Conservation (phyloP, 805 yeast species). For the Metschnikowia dekortorum region DNA sequence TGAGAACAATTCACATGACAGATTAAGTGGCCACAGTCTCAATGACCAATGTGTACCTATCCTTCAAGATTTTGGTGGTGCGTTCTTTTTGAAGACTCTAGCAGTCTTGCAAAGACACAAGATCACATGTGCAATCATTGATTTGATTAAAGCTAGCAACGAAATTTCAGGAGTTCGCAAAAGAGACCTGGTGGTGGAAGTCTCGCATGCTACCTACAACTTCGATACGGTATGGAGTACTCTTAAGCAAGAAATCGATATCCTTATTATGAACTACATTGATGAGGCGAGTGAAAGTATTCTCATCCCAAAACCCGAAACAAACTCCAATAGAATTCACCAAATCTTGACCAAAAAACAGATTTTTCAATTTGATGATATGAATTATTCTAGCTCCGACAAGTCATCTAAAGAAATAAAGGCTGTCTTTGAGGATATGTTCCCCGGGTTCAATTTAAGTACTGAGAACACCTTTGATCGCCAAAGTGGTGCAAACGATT, state of each 20-base stretch:
- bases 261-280: conserved; percentile 32
- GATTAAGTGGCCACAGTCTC: conserved; percentile 24
- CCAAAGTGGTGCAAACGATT: conserved; percentile 11
- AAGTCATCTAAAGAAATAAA: conserved; percentile 26
- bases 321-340: conserved; percentile 15
- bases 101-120: conserved; percentile 67
- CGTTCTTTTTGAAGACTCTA: conserved; percentile 59
- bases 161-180: conserved; percentile 10
- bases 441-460: conserved; percentile 56
- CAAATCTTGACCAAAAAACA: conserved; percentile 23
- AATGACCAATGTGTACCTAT: conserved; percentile 51
- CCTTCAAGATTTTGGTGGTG: conserved; percentile 65
- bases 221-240: conserved; percentile 28
- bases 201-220: conserved; percentile 9
- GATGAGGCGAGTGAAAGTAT: conserved; percentile 18
- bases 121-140: conserved; percentile 56
- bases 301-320: conserved; percentile 3
- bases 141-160: conserved; percentile 24
- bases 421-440: conserved; percentile 51
- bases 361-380: conserved; percentile 33
- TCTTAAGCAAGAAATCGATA: conserved; percentile 29
- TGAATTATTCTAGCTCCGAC: conserved; percentile 16
- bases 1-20: conserved; percentile 16
- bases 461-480: conserved; percentile 9
- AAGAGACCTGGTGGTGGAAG: conserved; percentile 9